Conservation (phyloP, 1,284 basidiomycete species). For the Cutaneotrichosporon arboriforme region DNA sequence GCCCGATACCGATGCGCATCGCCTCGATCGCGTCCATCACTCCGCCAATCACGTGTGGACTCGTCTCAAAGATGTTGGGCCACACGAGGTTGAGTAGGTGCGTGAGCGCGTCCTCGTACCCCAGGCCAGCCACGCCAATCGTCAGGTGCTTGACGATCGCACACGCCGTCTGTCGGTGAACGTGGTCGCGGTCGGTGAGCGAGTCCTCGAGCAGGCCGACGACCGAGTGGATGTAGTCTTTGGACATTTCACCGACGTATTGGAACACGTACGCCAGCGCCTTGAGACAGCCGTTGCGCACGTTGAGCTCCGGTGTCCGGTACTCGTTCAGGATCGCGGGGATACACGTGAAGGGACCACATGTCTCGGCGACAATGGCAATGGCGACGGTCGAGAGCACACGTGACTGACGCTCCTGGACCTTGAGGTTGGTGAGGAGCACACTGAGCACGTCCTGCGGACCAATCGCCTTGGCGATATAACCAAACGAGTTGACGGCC, state of each 20-base stretch:
- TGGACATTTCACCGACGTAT: constrained; percentile 99
- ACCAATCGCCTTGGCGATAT: constrained; percentile 98
- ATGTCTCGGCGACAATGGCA: constrained; percentile 91
- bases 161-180: constrained; percentile 95
- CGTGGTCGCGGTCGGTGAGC: constrained; percentile 93
- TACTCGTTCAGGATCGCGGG: constrained; percentile 99
- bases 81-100: constrained; percentile 98
- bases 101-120: constrained; percentile 95
- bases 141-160: constrained; percentile 99
- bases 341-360: constrained; percentile 98
- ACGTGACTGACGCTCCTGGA: constrained; percentile 97
- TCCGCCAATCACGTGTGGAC: constrained; percentile 94
- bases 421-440: constrained; percentile 89
- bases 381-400: constrained; percentile 99
- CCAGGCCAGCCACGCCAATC: constrained; percentile 91
- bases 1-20: constrained; percentile 91
- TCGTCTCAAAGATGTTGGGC: constrained; percentile 99
- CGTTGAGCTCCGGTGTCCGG: constrained; percentile 94
- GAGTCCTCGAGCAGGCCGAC: constrained; percentile 97
- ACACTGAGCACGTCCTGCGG: constrained; percentile 98
- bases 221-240: constrained; percentile 95
- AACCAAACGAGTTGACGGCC: constrained; percentile 98
- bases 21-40: constrained; percentile 96
- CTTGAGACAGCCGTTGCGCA: constrained; percentile 98
- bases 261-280: constrained; percentile 98